Base-by-base conservation (phyloP, 2,329 filamentous ascomycete genomes). In the Byssochlamys sp. region DNA sequence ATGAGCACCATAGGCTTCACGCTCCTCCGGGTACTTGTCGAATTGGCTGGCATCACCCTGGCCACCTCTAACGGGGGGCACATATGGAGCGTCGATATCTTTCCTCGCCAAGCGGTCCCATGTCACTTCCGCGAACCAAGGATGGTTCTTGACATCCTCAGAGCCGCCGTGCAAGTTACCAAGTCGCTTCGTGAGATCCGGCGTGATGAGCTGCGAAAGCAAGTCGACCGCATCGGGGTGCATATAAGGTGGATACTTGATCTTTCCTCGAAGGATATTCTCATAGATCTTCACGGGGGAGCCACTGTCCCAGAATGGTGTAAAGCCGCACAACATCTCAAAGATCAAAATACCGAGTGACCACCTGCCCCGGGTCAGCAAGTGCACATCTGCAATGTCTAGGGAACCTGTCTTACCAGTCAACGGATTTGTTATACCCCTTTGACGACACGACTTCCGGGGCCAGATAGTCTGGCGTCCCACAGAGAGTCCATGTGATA, bases 261-360 rank as follows among this genome's bases (percentile, higher is more conserved):
- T 89, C 67, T 89, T 87, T 59, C 92, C 94, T 69, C 91, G 91
- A 62, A 99, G 83, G 68, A 99, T 99, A 73, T 99, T 99, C 78
- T 99, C 94, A 77, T 99, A 99, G 69, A 99, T 99, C 77, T 96
- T 96, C 84, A 99, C 95, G 2, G 94, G 92, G 51, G 90, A 96
- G 57, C 92, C 94, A 67, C 89, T 90, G 73, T 99, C 94, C 92
- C 94, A 99, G 79, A 99, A 99, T 4, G 94, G 94, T 4, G 94
- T 99, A 76, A 96, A 99, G 28, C 94, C 94, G 71, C 94, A 97
- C 39, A 99, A 84, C 94, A 99, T 99, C 80, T 99, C 94, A 74
- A 96, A 99, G 73, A 99, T 97, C 66, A 99, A 79, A 71, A 99
- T 97, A 52, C 94, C 94, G 58, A 99, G 81, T 55, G 92, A 97